Evolutionary conservation across 768 basidiomycete species (phyloP), one percentile per base, ranked within the genome.

Genomic region (Leucocoprinus birnbaumii): DNA sequence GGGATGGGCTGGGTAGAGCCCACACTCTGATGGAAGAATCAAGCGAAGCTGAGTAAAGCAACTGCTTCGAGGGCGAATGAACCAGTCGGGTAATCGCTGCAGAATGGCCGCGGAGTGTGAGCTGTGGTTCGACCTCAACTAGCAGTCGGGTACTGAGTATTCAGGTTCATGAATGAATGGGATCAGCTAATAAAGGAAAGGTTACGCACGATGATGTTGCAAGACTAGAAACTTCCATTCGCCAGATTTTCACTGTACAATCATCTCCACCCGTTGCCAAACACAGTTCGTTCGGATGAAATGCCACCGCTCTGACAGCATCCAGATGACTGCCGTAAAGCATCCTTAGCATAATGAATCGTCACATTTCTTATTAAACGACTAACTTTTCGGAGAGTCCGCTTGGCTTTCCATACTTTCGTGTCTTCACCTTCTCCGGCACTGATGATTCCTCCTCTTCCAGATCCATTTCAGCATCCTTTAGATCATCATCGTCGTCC

Each of bases 191-290:
- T 52, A 45, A 31, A n/a, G 44, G 56, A 63, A 53, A 49, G 37
- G 58, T 50, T 41, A 83, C 91, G 67, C 73, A 94, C 92, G 80
- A 80, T 53, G 85, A 84, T 41, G 88, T 87, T 26, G 91, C 79
- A 56, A 94, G 74, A 61, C 82, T 78, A 38, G 84, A 74, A 14
- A 88, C 80, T 60, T 96, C 91, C 74, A 93, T 82, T 54, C 91
- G 81, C 97, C 97, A 99, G 50, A 98, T 82, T 70, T 99, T 99
- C 52, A 98, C 86, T 6, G 93, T 94, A 66, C 84, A 91, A 66
- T 99, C 97, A 66, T 98, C 96, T 25, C 94, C 92, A 21, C 89
- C 97, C 44, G 89, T 93, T n/a, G 90, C 94, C 51, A 98, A 73
- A 63, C 87, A 87, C 42, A 93, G 71, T 60, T 92, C 91, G 34